phyloP scores from a whole-genome alignment of 345 rosid species.

The Heritiera fomes region DNA sequence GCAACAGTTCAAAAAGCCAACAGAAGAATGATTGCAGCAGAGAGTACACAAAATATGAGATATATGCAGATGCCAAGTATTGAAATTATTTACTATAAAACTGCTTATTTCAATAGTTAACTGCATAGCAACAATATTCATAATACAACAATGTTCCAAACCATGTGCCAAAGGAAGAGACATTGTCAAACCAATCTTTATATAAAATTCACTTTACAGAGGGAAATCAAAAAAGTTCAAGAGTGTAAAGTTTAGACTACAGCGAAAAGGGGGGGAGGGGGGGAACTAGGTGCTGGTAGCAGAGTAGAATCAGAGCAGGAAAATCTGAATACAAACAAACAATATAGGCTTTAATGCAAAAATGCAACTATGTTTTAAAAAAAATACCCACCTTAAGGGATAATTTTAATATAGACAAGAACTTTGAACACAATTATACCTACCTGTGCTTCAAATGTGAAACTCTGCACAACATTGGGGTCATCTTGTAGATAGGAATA shows the following conservation, averaged over 20 bases:
- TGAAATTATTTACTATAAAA: background rate
- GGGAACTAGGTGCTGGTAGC: background rate
- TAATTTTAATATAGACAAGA: background rate
- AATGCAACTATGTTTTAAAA: background rate
- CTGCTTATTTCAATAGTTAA: background rate
- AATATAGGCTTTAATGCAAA: background rate
- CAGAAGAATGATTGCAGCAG: conserved; percentile 1
- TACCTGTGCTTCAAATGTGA: conserved; percentile 96
- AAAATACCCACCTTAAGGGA: background rate
- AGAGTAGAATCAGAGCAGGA: background rate
- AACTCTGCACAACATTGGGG: conserved; percentile 50
- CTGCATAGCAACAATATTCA: background rate
- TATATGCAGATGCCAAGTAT: background rate
- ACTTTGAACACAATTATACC: conserved; percentile 1
- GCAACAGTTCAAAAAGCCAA: background rate
- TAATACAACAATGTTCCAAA: background rate
- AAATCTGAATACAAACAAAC: conserved; percentile 6
- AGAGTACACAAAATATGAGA: background rate
- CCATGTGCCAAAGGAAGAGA: background rate
- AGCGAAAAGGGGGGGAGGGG: background rate
- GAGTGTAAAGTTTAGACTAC: background rate
- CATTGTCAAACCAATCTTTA: background rate
- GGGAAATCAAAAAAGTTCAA: conserved; percentile 5
- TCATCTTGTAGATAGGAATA: conserved; percentile 43
- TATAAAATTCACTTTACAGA: background rate